phyloP scores from a whole-genome alignment of 2,329 filamentous ascomycete genomes.

The Beauveria pseudobassiana region DNA sequence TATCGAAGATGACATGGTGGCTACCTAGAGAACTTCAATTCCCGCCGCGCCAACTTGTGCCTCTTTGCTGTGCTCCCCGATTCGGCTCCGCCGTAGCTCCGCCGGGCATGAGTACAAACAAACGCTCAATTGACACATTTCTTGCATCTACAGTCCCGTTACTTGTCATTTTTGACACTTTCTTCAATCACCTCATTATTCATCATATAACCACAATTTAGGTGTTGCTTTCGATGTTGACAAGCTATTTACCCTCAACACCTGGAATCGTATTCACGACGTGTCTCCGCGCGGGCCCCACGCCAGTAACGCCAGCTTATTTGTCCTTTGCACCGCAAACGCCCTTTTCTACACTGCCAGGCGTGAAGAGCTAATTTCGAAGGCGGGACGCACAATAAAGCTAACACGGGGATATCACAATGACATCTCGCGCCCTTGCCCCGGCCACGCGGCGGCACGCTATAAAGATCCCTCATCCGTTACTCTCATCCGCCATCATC shows the following conservation, averaged over 20 bases:
- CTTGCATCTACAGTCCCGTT: too few relatives aligned
- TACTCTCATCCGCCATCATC: background rate
- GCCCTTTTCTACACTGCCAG: background rate
- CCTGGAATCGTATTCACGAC: background rate
- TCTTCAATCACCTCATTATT: too few relatives aligned
- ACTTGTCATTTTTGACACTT: too few relatives aligned
- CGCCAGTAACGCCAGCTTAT: background rate
- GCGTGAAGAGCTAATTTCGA: background rate
- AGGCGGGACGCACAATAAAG: background rate
- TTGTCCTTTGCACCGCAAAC: background rate
- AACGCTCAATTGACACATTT: too few relatives aligned
- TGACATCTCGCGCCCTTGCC: conserved; percentile 1
- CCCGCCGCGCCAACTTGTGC: too few relatives aligned
- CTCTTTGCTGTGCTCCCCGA: too few relatives aligned
- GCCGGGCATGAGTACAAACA: too few relatives aligned
- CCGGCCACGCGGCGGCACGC: background rate
- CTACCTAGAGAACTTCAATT: too few relatives aligned
- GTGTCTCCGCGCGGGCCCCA: background rate
- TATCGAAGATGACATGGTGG: too few relatives aligned
- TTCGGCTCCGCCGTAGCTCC: too few relatives aligned
- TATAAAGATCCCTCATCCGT: background rate
- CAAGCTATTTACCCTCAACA: background rate
- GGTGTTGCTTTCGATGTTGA: background rate
- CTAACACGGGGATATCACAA: background rate
- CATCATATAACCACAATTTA: background rate